A percentile compares a stretch with the other conserved stretches of the same genome.
Evolutionary conservation across 169 alveolate species (phyloP).

Genomic region (Perkinsus marinus): DNA sequence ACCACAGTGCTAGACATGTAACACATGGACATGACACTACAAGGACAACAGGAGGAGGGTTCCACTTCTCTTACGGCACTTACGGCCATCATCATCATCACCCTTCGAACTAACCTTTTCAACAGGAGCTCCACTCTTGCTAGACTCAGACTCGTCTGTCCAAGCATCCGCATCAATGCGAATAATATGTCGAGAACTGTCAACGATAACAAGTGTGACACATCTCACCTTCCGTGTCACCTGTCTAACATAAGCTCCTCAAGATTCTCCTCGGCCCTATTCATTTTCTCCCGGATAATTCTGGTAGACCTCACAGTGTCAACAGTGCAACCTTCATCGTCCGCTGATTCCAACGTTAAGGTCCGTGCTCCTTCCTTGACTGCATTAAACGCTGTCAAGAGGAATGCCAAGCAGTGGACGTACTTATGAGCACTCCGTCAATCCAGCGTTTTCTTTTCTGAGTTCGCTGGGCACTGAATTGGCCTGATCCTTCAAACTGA

Average conservation of each 20-base stretch:
- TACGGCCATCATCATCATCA: no score
- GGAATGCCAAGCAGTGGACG: not conserved
- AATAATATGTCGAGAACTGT: not conserved
- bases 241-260: not conserved
- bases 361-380: not conserved
- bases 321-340: not conserved
- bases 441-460: not conserved
- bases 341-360: not conserved
- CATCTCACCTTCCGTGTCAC: not conserved
- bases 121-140: no score
- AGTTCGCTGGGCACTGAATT: not conserved
- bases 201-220: not conserved
- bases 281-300: not conserved
- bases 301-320: not conserved
- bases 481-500: not conserved
- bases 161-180: no score
- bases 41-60: no score
- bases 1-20: no score
- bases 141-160: no score
- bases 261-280: not conserved
- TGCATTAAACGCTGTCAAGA: not conserved
- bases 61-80: no score
- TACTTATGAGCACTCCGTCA: not conserved
- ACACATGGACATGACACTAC: no score
- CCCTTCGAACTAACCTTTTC: no score